Evolutionary conservation across 1,284 basidiomycete species (phyloP).

Genomic region (Earliella scabrosa): DNA sequence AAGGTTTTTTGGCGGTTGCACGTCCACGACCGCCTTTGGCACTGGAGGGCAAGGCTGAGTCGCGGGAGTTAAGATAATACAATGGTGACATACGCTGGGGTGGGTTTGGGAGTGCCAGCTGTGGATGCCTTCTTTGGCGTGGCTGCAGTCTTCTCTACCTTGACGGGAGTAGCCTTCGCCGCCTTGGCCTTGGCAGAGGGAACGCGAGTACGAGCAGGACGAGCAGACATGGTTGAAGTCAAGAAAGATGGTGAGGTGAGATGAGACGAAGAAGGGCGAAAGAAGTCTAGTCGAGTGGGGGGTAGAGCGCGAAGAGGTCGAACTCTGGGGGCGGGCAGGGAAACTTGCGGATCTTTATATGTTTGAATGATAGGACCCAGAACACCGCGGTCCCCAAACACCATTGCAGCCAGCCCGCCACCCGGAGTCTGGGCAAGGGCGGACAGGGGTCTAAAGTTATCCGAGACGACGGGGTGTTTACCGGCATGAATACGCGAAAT

Average conservation of each 20-base stretch:
- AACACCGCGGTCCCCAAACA: neutral
- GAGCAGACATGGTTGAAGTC: neutral
- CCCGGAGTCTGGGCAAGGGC: neutral
- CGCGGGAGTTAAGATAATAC: neutral
- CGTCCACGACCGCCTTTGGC: neutral
- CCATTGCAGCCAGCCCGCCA: too few relatives aligned
- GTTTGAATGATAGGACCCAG: neutral
- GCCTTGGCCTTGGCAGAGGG: neutral
- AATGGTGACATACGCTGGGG: neutral
- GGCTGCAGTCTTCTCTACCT: too few relatives aligned
- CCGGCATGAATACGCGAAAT: neutral
- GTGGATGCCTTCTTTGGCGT: neutral
- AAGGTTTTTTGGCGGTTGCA: neutral
- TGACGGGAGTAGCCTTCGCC: neutral
- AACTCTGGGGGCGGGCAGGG: neutral
- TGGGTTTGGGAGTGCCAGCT: neutral
- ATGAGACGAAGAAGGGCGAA: neutral
- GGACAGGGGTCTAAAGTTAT: neutral
- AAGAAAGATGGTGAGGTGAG: neutral
- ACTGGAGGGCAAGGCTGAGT: neutral
- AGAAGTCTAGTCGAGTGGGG: neutral
- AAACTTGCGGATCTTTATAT: too few relatives aligned
- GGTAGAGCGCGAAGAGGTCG: neutral
- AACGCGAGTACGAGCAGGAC: neutral
- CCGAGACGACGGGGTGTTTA: neutral